Conservation (phyloP, 805 yeast genomes). For the Suhomyces kilbournensis region DNA sequence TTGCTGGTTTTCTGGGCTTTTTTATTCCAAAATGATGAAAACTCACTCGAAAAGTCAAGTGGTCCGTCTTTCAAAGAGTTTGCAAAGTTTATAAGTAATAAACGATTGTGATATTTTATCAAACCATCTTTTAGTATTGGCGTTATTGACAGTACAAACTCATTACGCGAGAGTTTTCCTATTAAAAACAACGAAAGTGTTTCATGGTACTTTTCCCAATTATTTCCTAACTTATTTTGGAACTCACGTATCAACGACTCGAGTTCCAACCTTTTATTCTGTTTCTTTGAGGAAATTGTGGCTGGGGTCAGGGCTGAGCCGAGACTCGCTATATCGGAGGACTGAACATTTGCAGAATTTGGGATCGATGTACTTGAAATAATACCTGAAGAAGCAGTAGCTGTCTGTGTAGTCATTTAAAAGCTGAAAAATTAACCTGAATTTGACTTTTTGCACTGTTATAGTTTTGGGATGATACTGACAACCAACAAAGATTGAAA, state of each 20-base stretch:
- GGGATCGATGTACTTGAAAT: not conserved
- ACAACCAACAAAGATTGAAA: not conserved
- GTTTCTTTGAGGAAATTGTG: not conserved
- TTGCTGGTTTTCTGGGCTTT: conserved; percentile 46
- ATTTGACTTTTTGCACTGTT: not conserved
- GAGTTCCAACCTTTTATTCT: conserved; percentile 30
- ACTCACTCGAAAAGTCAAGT: conserved; percentile 46
- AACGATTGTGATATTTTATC: conserved; percentile 73
- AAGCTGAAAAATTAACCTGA: not conserved
- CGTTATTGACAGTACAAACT: conserved; percentile 58
- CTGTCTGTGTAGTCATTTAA: not conserved
- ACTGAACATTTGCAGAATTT: not conserved
- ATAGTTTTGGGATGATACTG: not conserved
- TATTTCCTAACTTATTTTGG: conserved; percentile 66
- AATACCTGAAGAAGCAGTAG: not conserved
- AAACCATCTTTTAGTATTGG: conserved; percentile 53
- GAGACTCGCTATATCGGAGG: conserved; percentile 1
- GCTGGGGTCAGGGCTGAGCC: not conserved
- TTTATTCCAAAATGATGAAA: conserved; percentile 47
- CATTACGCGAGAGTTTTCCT: conserved; percentile 76
- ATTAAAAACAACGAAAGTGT: conserved; percentile 70
- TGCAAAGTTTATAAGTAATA: conserved; percentile 76
- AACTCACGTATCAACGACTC: conserved; percentile 64
- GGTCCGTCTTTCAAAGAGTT: conserved; percentile 80
- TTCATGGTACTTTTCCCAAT: conserved; percentile 86